Evolutionary conservation across 2,329 filamentous ascomycete genomes (phyloP), one percentile per base, ranked within the genome.

Genomic region (Endocalyx cinctus): DNA sequence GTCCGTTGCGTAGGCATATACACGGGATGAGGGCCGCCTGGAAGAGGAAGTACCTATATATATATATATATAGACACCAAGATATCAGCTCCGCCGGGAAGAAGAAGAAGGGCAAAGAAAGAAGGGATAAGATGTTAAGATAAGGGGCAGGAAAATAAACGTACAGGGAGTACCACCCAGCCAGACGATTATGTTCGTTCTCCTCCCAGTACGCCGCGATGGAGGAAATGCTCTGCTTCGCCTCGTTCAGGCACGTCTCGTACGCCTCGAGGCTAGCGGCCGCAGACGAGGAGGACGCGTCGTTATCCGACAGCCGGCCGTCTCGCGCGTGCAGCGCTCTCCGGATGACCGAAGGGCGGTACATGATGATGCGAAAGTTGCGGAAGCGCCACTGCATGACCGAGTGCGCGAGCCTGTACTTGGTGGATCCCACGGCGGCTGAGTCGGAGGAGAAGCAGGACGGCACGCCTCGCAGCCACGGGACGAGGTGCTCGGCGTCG

Each of bases 11-110:
- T 3, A 70, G 54, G 35, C 65, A 70, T 10, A 70, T 62, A 28
- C 60, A 64, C 1, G 67, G 69, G 8, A 72, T 70, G 12, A 72
- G 49, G 3, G 62, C 63, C 1, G 67, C 66, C 35, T 71, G 68
- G 34, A 72, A 72, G 5, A 70, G 54, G 36, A 70, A 70, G 42
- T 68, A 70, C 25, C 66, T 60, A 15, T 10, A 6, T n/a, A 2
- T 17, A n/a, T n/a, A n/a, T n/a, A n/a, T n/a, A n/a, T n/a, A n/a
- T n/a, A n/a, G n/a, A n/a, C n/a, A n/a, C n/a, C n/a, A n/a, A n/a
- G n/a, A n/a, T n/a, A n/a, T n/a, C n/a, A n/a, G n/a, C n/a, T n/a
- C n/a, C n/a, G n/a, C n/a, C n/a, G n/a, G n/a, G n/a, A n/a, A n/a
- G n/a, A n/a, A n/a, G n/a, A n/a, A n/a, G n/a, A n/a, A n/a, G n/a